Base-by-base conservation (phyloP, 2,329 filamentous ascomycete genomes). In the Botrytis fragariae region DNA sequence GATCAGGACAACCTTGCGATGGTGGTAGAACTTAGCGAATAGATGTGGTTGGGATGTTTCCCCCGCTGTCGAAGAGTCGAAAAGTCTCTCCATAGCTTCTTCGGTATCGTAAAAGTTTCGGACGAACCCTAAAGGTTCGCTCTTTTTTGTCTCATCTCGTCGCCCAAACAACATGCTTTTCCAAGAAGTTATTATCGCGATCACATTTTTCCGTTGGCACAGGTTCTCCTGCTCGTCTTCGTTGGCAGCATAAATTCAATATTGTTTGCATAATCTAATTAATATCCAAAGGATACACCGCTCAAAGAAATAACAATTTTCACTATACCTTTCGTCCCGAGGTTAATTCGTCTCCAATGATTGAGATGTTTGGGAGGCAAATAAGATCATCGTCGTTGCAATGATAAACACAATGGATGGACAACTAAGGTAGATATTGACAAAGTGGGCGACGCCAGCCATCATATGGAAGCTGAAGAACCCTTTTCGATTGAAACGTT, bases 381-480 rank as follows among this genome's bases (percentile, higher is more conserved):
- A 59, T 22, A 44, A 57, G 22, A 22, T 48, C 71, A 60, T 72
- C 48, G 29, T 39, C 14, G 35, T 39, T 72, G 62, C 71, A 37
- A 14, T 45, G 32, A 39, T 45, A 57, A 37, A 63, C 42, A 63
- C 59, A 42, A 61, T 69, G 48, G 32, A 54, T 44, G 51, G 61
- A 67, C n/a, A 72, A 59, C 61, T 71, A 71, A 71, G 59, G 45
- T 71, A 71, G 25, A 63, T 61, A n/a, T 35, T n/a, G 69, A 72
- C 44, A 44, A 65, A 67, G 61, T 65, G 60, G 63, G 48, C 71
- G 62, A 54, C 71, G 63, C 63, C 71, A 69, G 35, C 51, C 71
- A 59, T 69, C 62, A 69, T 69, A 61, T 72, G 71, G 59, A 72
- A 72, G 71, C 71, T 72, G 71, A 72, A 42, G 71, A 69, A 35